Evolutionary conservation across 345 rosid species (phyloP).

Genomic region (Kandelia obovata): DNA sequence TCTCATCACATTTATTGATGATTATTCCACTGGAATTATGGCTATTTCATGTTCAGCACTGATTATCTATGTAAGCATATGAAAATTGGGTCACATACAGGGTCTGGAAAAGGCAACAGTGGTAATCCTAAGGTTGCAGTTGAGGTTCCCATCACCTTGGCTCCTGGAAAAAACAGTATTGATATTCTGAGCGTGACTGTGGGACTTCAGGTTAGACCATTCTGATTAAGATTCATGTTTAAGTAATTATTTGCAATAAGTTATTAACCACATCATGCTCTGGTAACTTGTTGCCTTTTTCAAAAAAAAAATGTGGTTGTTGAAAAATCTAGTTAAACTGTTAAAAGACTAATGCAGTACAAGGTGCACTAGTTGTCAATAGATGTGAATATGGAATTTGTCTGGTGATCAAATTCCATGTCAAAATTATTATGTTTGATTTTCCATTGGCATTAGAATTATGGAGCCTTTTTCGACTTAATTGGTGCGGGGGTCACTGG

Average conservation of each 20-base stretch:
- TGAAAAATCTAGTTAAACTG: no score
- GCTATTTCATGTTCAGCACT: background rate
- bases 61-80: background rate
- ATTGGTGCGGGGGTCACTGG: constrained; percentile 89
- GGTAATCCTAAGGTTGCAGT: constrained; percentile 49
- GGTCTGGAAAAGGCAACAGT: constrained; percentile 54
- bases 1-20: no score
- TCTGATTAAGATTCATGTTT: constrained; percentile 5
- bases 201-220: constrained; percentile 71
- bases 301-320: no score
- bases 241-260: constrained; percentile 2
- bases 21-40: background rate
- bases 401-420: constrained; percentile 1
- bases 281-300: background rate
- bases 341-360: no score
- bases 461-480: constrained; percentile 80
- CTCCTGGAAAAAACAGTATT: constrained; percentile 64
- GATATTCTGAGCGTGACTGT: constrained; percentile 89
- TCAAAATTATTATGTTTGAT: constrained; percentile 4
- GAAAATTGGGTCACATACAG: constrained; percentile 38
- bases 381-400: constrained; percentile 5
- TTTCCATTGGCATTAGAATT: constrained; percentile 50
- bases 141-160: constrained; percentile 58
- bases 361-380: background rate
- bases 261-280: constrained; percentile 2